Conservation (phyloP, 306 rosid species). For the Mimosa bimucronata region DNA sequence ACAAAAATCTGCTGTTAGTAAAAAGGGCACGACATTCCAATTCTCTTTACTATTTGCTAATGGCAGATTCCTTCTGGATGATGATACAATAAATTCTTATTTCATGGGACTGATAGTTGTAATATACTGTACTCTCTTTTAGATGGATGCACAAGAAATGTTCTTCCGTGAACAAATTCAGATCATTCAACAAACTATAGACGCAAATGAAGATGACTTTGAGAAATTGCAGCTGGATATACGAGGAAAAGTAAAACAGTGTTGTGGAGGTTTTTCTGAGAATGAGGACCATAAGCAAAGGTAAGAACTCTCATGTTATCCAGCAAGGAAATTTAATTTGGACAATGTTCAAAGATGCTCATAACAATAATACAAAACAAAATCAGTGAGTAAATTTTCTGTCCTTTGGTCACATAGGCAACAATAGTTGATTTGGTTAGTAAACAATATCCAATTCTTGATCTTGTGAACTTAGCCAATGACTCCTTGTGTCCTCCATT, state of each 20-base stretch:
- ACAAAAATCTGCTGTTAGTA: background rate
- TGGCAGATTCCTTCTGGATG: constrained; percentile 4
- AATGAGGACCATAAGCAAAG: constrained; percentile 27
- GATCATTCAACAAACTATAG: constrained; percentile 40
- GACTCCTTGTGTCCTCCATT: background rate
- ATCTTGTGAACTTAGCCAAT: constrained; percentile 19
- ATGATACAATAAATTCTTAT: background rate
- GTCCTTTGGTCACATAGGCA: constrained; percentile 14
- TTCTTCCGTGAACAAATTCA: constrained; percentile 42
- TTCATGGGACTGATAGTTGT: constrained; percentile 3
- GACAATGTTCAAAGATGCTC: too few species aligned
- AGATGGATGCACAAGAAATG: constrained; percentile 44
- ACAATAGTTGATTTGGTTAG: background rate
- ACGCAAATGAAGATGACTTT: constrained; percentile 36
- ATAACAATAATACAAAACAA: too few species aligned
- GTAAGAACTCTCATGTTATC: constrained; percentile 25
- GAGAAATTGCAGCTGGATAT: constrained; percentile 36
- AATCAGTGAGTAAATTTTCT: background rate
- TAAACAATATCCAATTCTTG: constrained; percentile 19
- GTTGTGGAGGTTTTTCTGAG: constrained; percentile 24
- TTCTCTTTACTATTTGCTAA: background rate
- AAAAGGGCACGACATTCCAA: background rate
- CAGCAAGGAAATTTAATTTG: too few species aligned
- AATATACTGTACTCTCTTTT: constrained; percentile 8
- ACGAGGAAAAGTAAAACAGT: constrained; percentile 9